These are phyloP conservation scores for Colletotrichum graminicola DNA, from an alignment of 2,329 filamentous ascomycete genomes.

Conservation along the genomic window DNA sequence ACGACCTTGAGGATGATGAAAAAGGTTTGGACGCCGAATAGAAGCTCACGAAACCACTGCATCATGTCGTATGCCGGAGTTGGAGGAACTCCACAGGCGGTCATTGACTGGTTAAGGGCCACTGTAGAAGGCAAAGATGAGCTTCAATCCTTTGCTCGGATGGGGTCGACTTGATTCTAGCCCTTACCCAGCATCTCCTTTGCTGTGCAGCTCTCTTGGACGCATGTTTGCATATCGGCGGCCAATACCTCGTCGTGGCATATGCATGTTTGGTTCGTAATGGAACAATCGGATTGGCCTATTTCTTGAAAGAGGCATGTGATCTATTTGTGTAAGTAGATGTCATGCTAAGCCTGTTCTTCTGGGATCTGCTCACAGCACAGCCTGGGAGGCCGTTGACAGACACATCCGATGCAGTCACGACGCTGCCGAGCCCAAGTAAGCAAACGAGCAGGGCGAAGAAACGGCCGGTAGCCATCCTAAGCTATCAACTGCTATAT, in stretches of 20 bases:
- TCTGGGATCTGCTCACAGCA: slow-evolving; percentile 18
- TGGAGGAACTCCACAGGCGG: slow-evolving; percentile 27
- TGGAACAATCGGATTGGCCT: slow-evolving; percentile 16
- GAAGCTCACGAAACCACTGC: slow-evolving; percentile 16
- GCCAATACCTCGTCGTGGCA: slow-evolving; percentile 24
- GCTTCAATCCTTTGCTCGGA: not conserved
- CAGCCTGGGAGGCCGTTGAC: slow-evolving; percentile 22
- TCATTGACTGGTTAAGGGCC: slow-evolving; percentile 15
- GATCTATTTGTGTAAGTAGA: slow-evolving; percentile 16
- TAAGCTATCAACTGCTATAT: not conserved
- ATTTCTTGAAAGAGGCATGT: slow-evolving; percentile 32
- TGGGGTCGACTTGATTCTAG: too few relatives aligned
- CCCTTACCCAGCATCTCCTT: slow-evolving; percentile 35
- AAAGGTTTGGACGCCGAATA: slow-evolving; percentile 20
- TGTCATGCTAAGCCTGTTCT: not conserved
- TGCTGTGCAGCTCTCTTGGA: slow-evolving; percentile 29
- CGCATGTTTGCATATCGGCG: slow-evolving; percentile 28
- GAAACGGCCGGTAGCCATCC: slow-evolving; percentile 25
- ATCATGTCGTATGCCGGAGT: not conserved
- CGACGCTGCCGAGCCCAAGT: slow-evolving; percentile 1
- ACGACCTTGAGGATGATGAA: slow-evolving; percentile 15
- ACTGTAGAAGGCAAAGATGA: slow-evolving; percentile 11
- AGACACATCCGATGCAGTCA: slow-evolving; percentile 5
- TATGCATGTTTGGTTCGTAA: slow-evolving; percentile 34
- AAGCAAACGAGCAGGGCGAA: slow-evolving; percentile 28